These are phyloP conservation scores for Suhomyces vadensis DNA, from an alignment of 805 yeast species.

Conservation along the genomic window DNA sequence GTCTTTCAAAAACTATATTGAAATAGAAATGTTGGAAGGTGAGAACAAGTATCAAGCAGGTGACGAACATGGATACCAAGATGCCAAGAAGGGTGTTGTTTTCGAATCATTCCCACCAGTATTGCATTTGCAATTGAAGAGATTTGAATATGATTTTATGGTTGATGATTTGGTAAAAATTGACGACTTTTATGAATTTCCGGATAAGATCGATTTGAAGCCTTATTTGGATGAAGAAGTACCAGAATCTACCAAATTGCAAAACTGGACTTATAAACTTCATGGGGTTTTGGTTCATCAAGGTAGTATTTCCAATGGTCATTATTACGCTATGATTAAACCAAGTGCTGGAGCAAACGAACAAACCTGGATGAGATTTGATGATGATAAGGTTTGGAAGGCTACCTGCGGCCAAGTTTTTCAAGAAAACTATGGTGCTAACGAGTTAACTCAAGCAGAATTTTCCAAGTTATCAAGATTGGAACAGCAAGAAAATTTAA, in stretches of 20 bases:
- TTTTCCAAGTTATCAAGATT: constrained; percentile 53
- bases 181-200: constrained; percentile 89
- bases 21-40: constrained; percentile 85
- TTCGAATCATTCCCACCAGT: constrained; percentile 91
- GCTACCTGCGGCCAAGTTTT: constrained; percentile 84
- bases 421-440: constrained; percentile 90
- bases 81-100: constrained; percentile 94
- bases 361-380: constrained; percentile 82
- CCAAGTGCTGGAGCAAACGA: constrained; percentile 58
- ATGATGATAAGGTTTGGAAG: constrained; percentile 91
- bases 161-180: constrained; percentile 86
- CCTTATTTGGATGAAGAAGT: constrained; percentile 70
- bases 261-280: constrained; percentile 75
- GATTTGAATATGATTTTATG: constrained; percentile 92
- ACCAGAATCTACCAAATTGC: constrained; percentile 40
- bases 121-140: constrained; percentile 85
- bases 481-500: constrained; percentile 60
- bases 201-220: constrained; percentile 74
- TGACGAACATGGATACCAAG: constrained; percentile 85
- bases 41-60: constrained; percentile 93
- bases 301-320: constrained; percentile 95
- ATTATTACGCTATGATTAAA: constrained; percentile 90
- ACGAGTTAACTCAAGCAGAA: constrained; percentile 50
- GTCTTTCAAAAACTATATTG: constrained; percentile 84
- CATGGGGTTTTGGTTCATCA: constrained; percentile 96